Evolutionary conservation across 306 rosid species (phyloP), one percentile per base, ranked within the genome.

Genomic region (Cicer pinnatifidum): DNA sequence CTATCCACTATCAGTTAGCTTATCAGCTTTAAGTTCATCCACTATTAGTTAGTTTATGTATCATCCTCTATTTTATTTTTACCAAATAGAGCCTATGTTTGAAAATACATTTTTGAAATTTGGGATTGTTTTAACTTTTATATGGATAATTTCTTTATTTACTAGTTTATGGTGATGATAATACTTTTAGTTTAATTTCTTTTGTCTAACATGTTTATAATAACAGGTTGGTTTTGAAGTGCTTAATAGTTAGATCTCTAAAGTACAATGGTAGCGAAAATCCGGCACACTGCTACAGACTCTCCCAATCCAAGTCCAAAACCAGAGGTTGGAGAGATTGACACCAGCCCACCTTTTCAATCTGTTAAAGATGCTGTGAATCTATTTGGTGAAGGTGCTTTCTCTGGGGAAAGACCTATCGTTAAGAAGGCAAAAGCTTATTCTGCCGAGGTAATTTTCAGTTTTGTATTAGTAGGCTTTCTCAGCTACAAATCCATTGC

Each of bases 281-380:
- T 69, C 58, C 82, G 70, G 62, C 82, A 84, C 43, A 85, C 68
- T 85, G 85, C 84, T 54, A 71, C 86, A 1, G 81, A 62, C 12
- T 85, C 99, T 66, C 96, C 96, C 13, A 86, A 15, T 71, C 80
- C 92, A 7, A 89, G 12, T 71, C 79, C 92, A 38, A 91, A 88
- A 74, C 90, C 83, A 12, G 97, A 86, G 88, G 89, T 95, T 47
- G 99, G 99, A 78, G 99, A 95, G 88, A 95, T 95, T 17, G 99
- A 95, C 83, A 95, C 99, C 41, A 90, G 97, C 20, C 96, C 97
- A 48, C 99, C 99, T 40, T 95, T 95, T 72, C 99, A 95, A 71
- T 95, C 99, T 38, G 99, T 95, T 71, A 95, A 89, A 84, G 99
- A 95, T 87, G 99, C 99, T 8, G 97, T 95, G 75, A 80, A 83